A percentile compares a stretch with the other conserved stretches of the same genome.
phyloP scores from a whole-genome alignment of 1,284 basidiomycete species.

The Cutaneotrichosporon cutaneum region DNA sequence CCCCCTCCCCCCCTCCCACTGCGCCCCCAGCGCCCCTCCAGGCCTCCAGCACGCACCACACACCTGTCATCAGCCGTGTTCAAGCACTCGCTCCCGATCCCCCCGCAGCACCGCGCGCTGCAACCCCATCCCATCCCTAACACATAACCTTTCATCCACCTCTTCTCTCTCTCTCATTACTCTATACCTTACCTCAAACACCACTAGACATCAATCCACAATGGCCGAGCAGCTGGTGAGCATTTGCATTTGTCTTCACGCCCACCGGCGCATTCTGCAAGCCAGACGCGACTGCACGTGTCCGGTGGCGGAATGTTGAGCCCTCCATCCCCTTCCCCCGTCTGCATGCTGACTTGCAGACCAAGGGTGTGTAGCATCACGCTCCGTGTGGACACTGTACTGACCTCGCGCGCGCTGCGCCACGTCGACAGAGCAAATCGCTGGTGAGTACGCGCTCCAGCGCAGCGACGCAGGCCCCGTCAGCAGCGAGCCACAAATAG shows the following conservation, averaged over 20 bases:
- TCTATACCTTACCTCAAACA: constrained; percentile 11
- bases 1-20: too few species aligned
- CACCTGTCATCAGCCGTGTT: too few species aligned
- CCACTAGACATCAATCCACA: constrained; percentile 18
- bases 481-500: neutral
- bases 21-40: too few species aligned
- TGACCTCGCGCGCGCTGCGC: constrained; percentile 14
- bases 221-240: constrained; percentile 72
- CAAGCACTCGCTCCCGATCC: neutral
- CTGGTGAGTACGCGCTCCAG: constrained; percentile 56
- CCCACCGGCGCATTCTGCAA: neutral
- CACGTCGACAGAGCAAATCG: constrained; percentile 44
- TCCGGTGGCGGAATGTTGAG: neutral
- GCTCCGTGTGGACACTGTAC: neutral
- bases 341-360: constrained; percentile 53
- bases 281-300: neutral
- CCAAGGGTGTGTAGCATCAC: constrained; percentile 60
- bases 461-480: neutral
- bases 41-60: too few species aligned
- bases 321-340: neutral
- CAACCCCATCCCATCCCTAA: neutral
- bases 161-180: neutral
- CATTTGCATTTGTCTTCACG: constrained; percentile 22
- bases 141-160: neutral
- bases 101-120: neutral